Conservation (phyloP, 805 yeast species). For the Cyberlindnera galapagoensis region DNA sequence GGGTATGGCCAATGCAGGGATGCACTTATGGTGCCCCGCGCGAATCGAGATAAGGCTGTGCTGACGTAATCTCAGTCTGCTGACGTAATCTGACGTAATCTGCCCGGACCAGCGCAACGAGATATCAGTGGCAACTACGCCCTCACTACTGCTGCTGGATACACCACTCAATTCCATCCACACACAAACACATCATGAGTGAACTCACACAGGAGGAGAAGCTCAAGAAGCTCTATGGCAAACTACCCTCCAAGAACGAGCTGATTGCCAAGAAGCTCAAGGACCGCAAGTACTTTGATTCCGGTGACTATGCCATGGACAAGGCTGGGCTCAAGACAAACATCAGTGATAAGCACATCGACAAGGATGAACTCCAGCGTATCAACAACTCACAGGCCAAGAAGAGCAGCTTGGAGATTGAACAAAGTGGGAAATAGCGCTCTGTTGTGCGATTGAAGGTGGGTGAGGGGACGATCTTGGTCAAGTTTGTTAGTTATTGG, state of each 20-base stretch:
- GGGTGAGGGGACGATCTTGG: slow-evolving; percentile 37
- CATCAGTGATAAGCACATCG: slow-evolving; percentile 18
- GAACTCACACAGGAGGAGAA: slow-evolving; percentile 82
- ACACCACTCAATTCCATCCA: no score
- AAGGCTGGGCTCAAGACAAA: slow-evolving; percentile 45
- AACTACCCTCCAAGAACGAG: slow-evolving; percentile 75
- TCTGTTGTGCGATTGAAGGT: no score
- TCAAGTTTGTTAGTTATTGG: background rate
- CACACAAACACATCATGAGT: no score
- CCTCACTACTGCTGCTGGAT: no score
- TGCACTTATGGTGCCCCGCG: no score
- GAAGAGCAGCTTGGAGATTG: slow-evolving; percentile 47
- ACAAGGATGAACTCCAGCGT: slow-evolving; percentile 46
- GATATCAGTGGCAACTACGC: no score
- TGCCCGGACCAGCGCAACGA: no score
- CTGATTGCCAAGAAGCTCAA: slow-evolving; percentile 67
- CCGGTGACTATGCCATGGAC: slow-evolving; percentile 90
- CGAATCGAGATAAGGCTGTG: no score
- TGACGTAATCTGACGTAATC: no score
- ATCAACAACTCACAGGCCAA: slow-evolving; percentile 46
- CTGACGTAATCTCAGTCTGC: no score
- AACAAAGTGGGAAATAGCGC: no score
- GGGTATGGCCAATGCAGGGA: no score
- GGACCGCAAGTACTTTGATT: slow-evolving; percentile 88
- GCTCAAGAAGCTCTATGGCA: slow-evolving; percentile 76